These are phyloP conservation scores for Ustilago bromivora DNA, from an alignment of 1,284 basidiomycete genomes.

Conservation along the genomic window DNA sequence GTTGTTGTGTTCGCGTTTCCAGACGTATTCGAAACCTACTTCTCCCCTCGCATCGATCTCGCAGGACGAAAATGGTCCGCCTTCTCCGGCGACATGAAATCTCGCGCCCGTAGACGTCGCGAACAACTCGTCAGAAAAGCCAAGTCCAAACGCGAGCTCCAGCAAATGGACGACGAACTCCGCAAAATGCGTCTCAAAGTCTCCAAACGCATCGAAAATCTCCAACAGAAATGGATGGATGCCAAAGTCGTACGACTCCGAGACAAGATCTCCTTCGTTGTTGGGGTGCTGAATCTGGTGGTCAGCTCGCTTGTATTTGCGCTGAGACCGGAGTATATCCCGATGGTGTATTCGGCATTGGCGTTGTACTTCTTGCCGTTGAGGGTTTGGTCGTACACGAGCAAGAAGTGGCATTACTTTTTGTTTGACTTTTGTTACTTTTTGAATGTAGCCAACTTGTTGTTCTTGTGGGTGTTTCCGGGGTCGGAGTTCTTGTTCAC, in stretches of 20 bases:
- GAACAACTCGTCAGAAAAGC: constrained; percentile 79
- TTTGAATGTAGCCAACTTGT: constrained; percentile 82
- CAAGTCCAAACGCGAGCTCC: constrained; percentile 72
- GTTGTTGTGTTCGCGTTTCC: too few species aligned
- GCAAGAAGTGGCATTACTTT: constrained; percentile 76
- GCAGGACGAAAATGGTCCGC: constrained; percentile 87
- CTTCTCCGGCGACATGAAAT: constrained; percentile 83
- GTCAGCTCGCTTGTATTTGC: constrained; percentile 80
- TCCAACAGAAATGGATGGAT: constrained; percentile 84
- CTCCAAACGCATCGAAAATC: constrained; percentile 78
- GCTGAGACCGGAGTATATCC: constrained; percentile 80
- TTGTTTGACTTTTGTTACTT: constrained; percentile 78
- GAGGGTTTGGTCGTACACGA: constrained; percentile 75
- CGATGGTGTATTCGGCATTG: constrained; percentile 81
- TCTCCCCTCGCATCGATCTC: constrained; percentile 73
- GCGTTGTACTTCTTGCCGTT: constrained; percentile 82
- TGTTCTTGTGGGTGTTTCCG: constrained; percentile 60
- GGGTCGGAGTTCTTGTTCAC: constrained; percentile 57
- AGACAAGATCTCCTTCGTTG: constrained; percentile 80
- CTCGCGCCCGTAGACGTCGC: constrained; percentile 73
- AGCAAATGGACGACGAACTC: constrained; percentile 84
- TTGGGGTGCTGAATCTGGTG: constrained; percentile 76
- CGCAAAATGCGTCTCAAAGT: constrained; percentile 82
- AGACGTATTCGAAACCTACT: too few species aligned
- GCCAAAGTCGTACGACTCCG: constrained; percentile 83